phyloP scores from a whole-genome alignment of 208 protist species.

The Wallacemonas sp. region DNA sequence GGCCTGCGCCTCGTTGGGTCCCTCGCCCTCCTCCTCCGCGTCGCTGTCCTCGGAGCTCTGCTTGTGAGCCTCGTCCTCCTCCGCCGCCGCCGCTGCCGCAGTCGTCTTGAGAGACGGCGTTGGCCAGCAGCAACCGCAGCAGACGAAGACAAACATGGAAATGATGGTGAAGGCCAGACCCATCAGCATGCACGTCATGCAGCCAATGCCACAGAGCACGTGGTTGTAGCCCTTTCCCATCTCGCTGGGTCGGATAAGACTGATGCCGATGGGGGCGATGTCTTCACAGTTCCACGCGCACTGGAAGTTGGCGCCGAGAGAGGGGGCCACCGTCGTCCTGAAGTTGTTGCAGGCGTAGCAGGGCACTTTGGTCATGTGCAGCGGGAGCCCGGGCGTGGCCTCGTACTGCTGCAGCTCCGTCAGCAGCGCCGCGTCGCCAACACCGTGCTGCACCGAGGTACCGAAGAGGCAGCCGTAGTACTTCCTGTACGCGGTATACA shows the following conservation, averaged over 20 bases:
- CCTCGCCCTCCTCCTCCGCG: conserved; percentile 7
- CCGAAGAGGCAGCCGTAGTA: conserved; percentile 41
- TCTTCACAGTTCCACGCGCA: conserved; percentile 19
- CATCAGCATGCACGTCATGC: conserved; percentile 42
- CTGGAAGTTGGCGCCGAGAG: conserved; percentile 12
- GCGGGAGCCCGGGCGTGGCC: conserved; percentile 32
- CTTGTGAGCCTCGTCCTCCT: not conserved
- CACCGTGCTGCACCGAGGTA: conserved; percentile 3
- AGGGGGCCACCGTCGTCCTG: conserved; percentile 9
- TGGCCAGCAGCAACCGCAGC: conserved; percentile 45
- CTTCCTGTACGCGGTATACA: conserved; percentile 26
- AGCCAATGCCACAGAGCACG: conserved; percentile 46
- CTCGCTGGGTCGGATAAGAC: conserved; percentile 9
- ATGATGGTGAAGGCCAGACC: conserved; percentile 28
- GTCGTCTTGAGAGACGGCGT: conserved; percentile 51
- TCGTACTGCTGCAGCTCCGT: conserved; percentile 13
- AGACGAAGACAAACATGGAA: conserved; percentile 25
- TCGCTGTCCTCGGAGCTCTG: not conserved
- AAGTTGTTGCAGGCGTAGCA: conserved; percentile 55
- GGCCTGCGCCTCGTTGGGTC: not conserved
- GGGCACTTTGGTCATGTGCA: conserved; percentile 20
- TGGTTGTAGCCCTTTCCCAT: conserved; percentile 45
- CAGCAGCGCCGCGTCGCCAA: not conserved
- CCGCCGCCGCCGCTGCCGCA: conserved; percentile 5
- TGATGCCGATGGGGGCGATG: conserved; percentile 11